phyloP scores from a whole-genome alignment of 2,329 filamentous ascomycete species.

The Penicillium paneum region DNA sequence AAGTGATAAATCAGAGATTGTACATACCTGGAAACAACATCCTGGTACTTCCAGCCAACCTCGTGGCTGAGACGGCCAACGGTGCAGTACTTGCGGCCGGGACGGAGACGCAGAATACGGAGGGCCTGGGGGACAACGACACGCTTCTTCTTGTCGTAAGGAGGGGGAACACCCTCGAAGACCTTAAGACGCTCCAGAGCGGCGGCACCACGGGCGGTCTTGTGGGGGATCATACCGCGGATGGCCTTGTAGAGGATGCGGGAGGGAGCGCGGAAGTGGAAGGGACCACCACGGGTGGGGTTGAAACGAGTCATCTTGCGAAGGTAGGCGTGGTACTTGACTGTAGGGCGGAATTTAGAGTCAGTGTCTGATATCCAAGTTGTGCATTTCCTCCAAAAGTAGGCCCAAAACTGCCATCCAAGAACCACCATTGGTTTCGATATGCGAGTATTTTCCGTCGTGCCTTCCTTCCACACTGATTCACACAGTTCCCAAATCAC shows the following conservation, averaged over 20 bases:
- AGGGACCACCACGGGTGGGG: slow-evolving; percentile 98
- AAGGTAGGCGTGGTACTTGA: slow-evolving; percentile 99
- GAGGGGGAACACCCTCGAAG: slow-evolving; percentile 98
- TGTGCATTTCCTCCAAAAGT: slow-evolving; percentile 1
- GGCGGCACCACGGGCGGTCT: slow-evolving; percentile 95
- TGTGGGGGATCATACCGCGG: slow-evolving; percentile 99
- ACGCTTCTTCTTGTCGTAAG: slow-evolving; percentile 99
- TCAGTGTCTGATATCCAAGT: slow-evolving; percentile 43
- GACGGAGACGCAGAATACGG: slow-evolving; percentile 93
- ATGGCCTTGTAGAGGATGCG: slow-evolving; percentile 99
- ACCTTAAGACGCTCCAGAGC: slow-evolving; percentile 99
- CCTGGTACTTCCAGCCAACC: slow-evolving; percentile 99
- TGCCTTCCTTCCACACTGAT: slow-evolving; percentile 8
- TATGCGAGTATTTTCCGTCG: slow-evolving; percentile 1
- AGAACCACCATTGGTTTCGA: not conserved
- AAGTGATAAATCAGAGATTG: not conserved
- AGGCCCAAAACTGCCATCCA: not conserved
- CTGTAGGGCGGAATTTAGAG: slow-evolving; percentile 54
- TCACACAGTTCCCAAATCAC: slow-evolving; percentile 3
- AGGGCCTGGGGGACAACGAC: slow-evolving; percentile 98
- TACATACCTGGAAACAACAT: slow-evolving; percentile 93
- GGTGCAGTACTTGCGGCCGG: slow-evolving; percentile 99
- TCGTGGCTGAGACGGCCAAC: slow-evolving; percentile 97
- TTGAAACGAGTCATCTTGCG: slow-evolving; percentile 99
- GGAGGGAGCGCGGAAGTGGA: slow-evolving; percentile 99